Percentiles rank a stretch among this genome's conserved stretches.
phyloP scores from a whole-genome alignment of 345 rosid species.

The Arabidopsis arenosa region DNA sequence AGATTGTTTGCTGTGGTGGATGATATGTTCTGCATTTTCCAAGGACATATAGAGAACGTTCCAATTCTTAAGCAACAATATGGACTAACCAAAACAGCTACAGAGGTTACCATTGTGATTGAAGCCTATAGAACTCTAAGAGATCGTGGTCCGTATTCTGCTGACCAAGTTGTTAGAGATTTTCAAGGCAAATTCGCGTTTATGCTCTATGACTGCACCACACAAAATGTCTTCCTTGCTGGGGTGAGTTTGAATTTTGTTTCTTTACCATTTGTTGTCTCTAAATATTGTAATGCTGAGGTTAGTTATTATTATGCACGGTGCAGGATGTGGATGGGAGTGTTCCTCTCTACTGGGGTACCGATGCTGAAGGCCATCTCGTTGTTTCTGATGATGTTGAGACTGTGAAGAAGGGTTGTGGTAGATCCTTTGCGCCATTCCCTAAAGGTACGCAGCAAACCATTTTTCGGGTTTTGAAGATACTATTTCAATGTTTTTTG shows the following conservation, averaged over 20 bases:
- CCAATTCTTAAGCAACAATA: conserved; percentile 90
- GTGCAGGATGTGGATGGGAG: conserved; percentile 85
- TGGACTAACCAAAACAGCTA: conserved; percentile 84
- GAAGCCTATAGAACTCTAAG: conserved; percentile 94
- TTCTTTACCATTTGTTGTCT: neutral
- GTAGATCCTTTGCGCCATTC: conserved; percentile 93
- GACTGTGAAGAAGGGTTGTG: conserved; percentile 79
- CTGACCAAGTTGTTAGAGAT: conserved; percentile 91
- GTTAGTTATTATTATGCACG: neutral
- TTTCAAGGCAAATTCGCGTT: conserved; percentile 79
- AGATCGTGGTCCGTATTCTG: conserved; percentile 96
- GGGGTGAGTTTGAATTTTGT: conserved; percentile 55
- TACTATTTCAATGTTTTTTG: neutral
- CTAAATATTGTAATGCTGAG: neutral
- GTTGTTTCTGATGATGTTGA: conserved; percentile 76
- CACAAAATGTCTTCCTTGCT: conserved; percentile 70
- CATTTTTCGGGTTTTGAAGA: neutral
- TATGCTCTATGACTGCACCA: conserved; percentile 71
- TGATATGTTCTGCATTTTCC: conserved; percentile 93
- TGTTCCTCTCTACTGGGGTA: conserved; percentile 90
- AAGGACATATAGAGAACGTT: conserved; percentile 91
- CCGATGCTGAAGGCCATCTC: conserved; percentile 80
- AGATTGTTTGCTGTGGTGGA: conserved; percentile 92
- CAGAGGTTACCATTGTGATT: conserved; percentile 82
- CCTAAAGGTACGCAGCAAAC: conserved; percentile 70